Conservation (phyloP, 2,329 filamentous ascomycete genomes). For the Orbilia ellipsospora region DNA sequence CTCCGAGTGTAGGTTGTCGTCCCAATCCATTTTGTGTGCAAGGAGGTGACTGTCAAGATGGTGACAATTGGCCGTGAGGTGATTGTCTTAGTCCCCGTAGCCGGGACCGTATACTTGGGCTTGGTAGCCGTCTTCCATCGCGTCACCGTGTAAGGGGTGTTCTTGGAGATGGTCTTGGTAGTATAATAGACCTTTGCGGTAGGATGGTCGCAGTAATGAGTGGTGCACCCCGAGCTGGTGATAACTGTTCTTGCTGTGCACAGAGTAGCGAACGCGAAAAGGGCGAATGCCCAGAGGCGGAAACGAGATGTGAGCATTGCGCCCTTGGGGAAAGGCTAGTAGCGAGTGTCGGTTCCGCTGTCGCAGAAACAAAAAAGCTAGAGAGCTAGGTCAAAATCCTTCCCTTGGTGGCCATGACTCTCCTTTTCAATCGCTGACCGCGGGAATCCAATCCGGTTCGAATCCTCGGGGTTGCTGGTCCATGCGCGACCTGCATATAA, state of each 20-base stretch:
- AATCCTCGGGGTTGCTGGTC: neutral
- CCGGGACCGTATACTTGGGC: slow-evolving; percentile 1
- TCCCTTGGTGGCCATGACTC: neutral
- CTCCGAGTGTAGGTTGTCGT: slow-evolving; percentile 14
- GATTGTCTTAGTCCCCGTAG: slow-evolving; percentile 6
- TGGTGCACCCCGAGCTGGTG: slow-evolving; percentile 23
- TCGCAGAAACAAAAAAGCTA: slow-evolving; percentile 15
- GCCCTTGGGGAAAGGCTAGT: too few species aligned
- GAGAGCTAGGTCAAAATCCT: neutral
- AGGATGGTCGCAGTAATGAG: slow-evolving; percentile 26
- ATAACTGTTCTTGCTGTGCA: slow-evolving; percentile 28
- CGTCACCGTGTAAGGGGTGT: slow-evolving; percentile 9
- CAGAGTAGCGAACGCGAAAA: slow-evolving; percentile 32
- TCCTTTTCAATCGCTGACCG: slow-evolving; percentile 7
- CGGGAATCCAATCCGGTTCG: neutral
- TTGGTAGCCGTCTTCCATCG: slow-evolving; percentile 34
- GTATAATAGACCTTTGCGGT: slow-evolving; percentile 1
- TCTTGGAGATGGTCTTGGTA: slow-evolving; percentile 19
- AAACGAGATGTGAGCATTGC: slow-evolving; percentile 27
- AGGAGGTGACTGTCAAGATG: slow-evolving; percentile 2
- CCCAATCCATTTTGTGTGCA: slow-evolving; percentile 9
- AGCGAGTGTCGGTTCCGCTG: slow-evolving; percentile 19
- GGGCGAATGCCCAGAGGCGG: slow-evolving; percentile 22
- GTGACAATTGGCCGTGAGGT: neutral
- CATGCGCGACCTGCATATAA: slow-evolving; percentile 1